A percentile compares a stretch with the other conserved stretches of the same genome.
Conservation (phyloP, 1,139 yeast genomes). For the Pichia sp. region DNA sequence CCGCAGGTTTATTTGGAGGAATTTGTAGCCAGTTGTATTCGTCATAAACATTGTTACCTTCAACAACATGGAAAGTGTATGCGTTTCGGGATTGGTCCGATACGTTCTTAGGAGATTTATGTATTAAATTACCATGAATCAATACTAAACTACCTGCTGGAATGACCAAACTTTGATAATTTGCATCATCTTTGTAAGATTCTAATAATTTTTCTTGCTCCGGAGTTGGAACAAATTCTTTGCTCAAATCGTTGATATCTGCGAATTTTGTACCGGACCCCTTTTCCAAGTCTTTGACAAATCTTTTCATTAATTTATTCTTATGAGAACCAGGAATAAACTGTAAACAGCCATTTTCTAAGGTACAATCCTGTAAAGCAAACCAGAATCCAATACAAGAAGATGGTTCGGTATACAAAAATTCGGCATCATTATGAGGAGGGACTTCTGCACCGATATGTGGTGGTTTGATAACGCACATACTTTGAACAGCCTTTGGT, state of each 20-base stretch:
- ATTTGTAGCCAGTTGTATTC: constrained; percentile 68
- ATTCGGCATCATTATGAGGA: constrained; percentile 70
- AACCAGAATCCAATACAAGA: constrained; percentile 78
- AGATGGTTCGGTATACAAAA: constrained; percentile 63
- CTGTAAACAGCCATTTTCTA: constrained; percentile 60
- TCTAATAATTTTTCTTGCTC: constrained; percentile 18
- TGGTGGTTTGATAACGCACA: constrained; percentile 78
- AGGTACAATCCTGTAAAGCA: constrained; percentile 69
- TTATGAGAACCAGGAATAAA: constrained; percentile 73
- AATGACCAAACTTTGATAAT: constrained; percentile 50
- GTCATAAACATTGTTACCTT: constrained; percentile 55
- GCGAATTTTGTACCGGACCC: constrained; percentile 45
- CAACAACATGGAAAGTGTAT: constrained; percentile 74
- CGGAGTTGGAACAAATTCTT: constrained; percentile 13
- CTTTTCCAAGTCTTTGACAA: constrained; percentile 45
- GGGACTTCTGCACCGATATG: constrained; percentile 70
- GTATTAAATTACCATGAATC: constrained; percentile 64
- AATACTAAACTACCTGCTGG: constrained; percentile 65
- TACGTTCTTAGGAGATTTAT: constrained; percentile 56
- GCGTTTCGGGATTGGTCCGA: constrained; percentile 58
- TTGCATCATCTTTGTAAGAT: constrained; percentile 20
- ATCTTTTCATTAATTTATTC: constrained; percentile 52
- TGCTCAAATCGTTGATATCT: constrained; percentile 18
- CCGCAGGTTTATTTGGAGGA: constrained; percentile 44
- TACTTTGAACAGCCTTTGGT: constrained; percentile 69